phyloP scores from a whole-genome alignment of 768 basidiomycete genomes.

The Butyriboletus loyo region DNA sequence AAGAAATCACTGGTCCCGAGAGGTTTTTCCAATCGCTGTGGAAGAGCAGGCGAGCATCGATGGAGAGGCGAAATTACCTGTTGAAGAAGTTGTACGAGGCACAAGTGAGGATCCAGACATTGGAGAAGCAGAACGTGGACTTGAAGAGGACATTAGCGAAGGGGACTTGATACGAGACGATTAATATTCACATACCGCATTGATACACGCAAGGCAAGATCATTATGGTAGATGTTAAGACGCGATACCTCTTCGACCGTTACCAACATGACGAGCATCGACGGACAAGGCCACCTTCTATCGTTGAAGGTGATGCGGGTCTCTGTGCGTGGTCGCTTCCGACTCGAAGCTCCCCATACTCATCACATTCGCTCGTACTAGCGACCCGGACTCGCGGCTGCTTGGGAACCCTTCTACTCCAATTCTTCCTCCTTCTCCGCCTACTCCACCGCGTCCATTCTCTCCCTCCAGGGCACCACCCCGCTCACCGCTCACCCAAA shows the following conservation, averaged over 20 bases:
- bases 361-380: slow-evolving; percentile 28
- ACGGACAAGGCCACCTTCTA: slow-evolving; percentile 62
- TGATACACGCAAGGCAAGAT: too few relatives aligned
- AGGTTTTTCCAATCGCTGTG: slow-evolving; percentile 41
- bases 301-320: slow-evolving; percentile 87
- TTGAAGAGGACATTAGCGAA: slow-evolving; percentile 58
- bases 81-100: slow-evolving; percentile 72
- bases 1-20: slow-evolving; percentile 55
- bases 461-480: slow-evolving; percentile 68
- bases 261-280: slow-evolving; percentile 34
- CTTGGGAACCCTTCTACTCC: slow-evolving; percentile 88
- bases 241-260: too few relatives aligned
- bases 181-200: not conserved
- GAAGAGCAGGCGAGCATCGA: slow-evolving; percentile 48
- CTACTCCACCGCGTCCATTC: slow-evolving; percentile 72
- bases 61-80: slow-evolving; percentile 62
- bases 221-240: too few relatives aligned
- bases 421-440: slow-evolving; percentile 79
- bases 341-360: not conserved
- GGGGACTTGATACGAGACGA: slow-evolving; percentile 23
- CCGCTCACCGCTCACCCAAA: slow-evolving; percentile 78
- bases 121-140: slow-evolving; percentile 70
- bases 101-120: slow-evolving; percentile 59
- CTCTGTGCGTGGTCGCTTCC: slow-evolving; percentile 55
- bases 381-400: slow-evolving; percentile 70